phyloP scores from a whole-genome alignment of 805 yeast species.

The Pichia scutulata region DNA sequence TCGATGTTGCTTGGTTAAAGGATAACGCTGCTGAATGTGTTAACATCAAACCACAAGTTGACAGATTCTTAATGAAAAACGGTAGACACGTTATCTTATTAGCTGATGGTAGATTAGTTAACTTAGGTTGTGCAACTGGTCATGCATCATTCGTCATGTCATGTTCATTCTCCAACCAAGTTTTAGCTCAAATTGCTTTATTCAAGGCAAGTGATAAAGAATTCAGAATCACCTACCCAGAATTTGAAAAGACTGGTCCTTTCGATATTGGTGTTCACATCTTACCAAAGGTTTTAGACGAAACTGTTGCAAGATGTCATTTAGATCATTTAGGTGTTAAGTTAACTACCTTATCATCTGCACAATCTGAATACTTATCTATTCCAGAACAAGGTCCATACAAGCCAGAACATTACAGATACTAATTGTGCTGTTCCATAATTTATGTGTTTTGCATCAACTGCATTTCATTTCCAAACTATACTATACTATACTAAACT shows the following conservation, averaged over 20 bases:
- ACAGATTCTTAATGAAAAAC: slow-evolving; percentile 81
- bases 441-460: slow-evolving; percentile 21
- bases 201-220: slow-evolving; percentile 78
- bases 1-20: slow-evolving; percentile 98
- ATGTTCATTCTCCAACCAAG: slow-evolving; percentile 99
- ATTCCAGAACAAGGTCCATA: slow-evolving; percentile 89
- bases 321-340: slow-evolving; percentile 89
- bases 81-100: slow-evolving; percentile 93
- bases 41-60: slow-evolving; percentile 98
- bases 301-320: slow-evolving; percentile 96
- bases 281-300: slow-evolving; percentile 96
- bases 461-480: slow-evolving; percentile 21
- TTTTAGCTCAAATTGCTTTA: slow-evolving; percentile 95
- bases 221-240: slow-evolving; percentile 76
- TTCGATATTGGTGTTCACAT: slow-evolving; percentile 90
- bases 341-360: slow-evolving; percentile 66
- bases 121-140: slow-evolving; percentile 99
- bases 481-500: not conserved
- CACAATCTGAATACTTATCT: slow-evolving; percentile 91
- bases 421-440: slow-evolving; percentile 39
- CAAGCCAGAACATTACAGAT: slow-evolving; percentile 98
- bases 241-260: slow-evolving; percentile 88
- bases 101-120: slow-evolving; percentile 98
- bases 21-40: slow-evolving; percentile 87
- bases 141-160: slow-evolving; percentile 99